Percentiles rank a stretch among this genome's conserved stretches.
Conservation (phyloP, 768 basidiomycete species). For the Leccinum boreale region DNA sequence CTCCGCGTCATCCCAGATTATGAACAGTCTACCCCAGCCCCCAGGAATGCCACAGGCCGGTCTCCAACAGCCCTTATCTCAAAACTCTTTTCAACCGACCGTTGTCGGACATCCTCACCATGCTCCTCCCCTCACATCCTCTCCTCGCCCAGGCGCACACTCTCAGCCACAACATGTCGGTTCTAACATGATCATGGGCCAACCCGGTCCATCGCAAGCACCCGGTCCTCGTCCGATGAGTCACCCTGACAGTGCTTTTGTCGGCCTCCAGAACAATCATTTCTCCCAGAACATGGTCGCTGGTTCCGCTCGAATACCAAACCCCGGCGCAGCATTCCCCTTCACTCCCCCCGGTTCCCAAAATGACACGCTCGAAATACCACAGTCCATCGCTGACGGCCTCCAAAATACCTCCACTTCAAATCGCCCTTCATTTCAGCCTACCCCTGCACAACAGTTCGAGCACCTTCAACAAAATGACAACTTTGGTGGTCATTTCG, state of each 20-base stretch:
- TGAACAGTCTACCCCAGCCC: constrained; percentile 42
- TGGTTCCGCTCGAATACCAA: constrained; percentile 35
- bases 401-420: constrained; percentile 37
- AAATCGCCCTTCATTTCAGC: constrained; percentile 41
- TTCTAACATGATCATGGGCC: constrained; percentile 30
- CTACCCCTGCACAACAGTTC: constrained; percentile 64
- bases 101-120: constrained; percentile 30
- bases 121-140: constrained; percentile 27
- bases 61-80: constrained; percentile 30
- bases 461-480: constrained; percentile 50
- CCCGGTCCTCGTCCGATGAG: constrained; percentile 38
- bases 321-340: constrained; percentile 34
- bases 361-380: constrained; percentile 43
- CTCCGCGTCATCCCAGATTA: constrained; percentile 45
- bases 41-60: constrained; percentile 29
- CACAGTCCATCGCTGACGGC: constrained; percentile 39
- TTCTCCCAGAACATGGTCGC: constrained; percentile 33
- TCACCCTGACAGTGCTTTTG: constrained; percentile 45
- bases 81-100: constrained; percentile 28
- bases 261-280: constrained; percentile 39
- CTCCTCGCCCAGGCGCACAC: constrained; percentile 29
- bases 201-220: constrained; percentile 30
- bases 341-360: constrained; percentile 52
- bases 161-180: constrained; percentile 27
- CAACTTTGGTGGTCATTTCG: constrained; percentile 33